Conservation (phyloP, 2,329 filamentous ascomycete genomes). For the Tolypocladium endophyticum region DNA sequence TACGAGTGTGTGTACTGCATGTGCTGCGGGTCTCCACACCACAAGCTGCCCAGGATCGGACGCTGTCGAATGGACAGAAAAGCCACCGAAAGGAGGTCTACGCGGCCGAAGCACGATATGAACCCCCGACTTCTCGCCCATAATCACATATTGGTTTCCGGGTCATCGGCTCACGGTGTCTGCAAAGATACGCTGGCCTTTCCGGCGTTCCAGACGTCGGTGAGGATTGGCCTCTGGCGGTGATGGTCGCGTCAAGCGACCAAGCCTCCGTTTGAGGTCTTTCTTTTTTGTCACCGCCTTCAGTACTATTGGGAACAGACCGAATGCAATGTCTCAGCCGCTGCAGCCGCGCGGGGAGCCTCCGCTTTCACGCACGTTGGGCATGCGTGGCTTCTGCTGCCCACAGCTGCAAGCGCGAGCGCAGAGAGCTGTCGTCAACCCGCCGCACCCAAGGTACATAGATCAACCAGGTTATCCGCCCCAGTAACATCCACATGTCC, state of each 20-base stretch:
- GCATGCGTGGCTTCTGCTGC: neutral
- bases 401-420: neutral
- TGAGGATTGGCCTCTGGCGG: neutral
- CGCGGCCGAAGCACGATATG: neutral
- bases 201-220: neutral
- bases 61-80: neutral
- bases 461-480: neutral
- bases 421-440: neutral
- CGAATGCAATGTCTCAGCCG: neutral
- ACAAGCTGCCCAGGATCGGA: neutral
- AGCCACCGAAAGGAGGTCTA: neutral
- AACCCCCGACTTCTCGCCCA: too few species aligned
- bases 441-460: neutral
- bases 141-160: neutral
- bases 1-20: neutral
- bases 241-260: neutral
- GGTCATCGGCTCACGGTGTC: neutral
- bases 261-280: too few species aligned
- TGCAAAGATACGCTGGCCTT: neutral
- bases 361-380: neutral
- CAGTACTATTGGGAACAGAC: neutral
- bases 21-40: neutral
- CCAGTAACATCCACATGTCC: neutral
- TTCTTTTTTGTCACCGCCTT: neutral
- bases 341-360: neutral